Conservation (phyloP, 306 rosid species). For the Acmispon strigosus region DNA sequence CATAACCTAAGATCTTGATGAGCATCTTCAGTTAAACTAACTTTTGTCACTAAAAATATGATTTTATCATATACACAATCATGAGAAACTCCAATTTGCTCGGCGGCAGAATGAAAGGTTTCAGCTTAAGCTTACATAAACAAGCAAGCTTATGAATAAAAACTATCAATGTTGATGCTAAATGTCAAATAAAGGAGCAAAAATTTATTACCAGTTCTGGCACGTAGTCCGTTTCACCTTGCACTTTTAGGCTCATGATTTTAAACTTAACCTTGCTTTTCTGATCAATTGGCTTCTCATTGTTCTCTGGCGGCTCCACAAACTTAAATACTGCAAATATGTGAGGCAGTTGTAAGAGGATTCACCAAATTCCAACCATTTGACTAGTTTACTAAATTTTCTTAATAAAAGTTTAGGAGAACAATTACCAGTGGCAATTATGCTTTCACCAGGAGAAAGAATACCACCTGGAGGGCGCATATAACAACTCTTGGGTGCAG, state of each 20-base stretch:
- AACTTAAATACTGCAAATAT: constrained; percentile 79
- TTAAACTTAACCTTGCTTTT: constrained; percentile 89
- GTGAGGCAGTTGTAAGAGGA: constrained; percentile 17
- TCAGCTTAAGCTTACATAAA: background rate
- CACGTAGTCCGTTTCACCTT: constrained; percentile 77
- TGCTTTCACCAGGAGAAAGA: constrained; percentile 81
- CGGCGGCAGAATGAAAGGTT: background rate
- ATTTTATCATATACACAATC: background rate
- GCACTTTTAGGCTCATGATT: constrained; percentile 94
- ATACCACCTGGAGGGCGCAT: constrained; percentile 98
- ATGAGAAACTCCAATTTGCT: background rate
- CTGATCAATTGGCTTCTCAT: constrained; percentile 70
- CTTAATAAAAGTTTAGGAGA: constrained; percentile 14
- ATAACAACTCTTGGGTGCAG: constrained; percentile 97
- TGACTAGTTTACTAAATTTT: background rate
- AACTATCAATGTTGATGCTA: background rate
- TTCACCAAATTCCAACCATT: constrained; percentile 7
- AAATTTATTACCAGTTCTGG: constrained; percentile 76
- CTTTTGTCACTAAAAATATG: background rate
- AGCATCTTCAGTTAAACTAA: background rate
- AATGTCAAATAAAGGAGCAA: background rate
- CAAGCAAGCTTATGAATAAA: constrained; percentile 1
- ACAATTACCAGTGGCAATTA: constrained; percentile 74
- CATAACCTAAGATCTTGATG: background rate
- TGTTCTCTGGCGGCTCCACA: constrained; percentile 87